Percentiles rank a stretch among this genome's conserved stretches.
phyloP scores from a whole-genome alignment of 169 alveolate species.

The Eimeria maxima region DNA sequence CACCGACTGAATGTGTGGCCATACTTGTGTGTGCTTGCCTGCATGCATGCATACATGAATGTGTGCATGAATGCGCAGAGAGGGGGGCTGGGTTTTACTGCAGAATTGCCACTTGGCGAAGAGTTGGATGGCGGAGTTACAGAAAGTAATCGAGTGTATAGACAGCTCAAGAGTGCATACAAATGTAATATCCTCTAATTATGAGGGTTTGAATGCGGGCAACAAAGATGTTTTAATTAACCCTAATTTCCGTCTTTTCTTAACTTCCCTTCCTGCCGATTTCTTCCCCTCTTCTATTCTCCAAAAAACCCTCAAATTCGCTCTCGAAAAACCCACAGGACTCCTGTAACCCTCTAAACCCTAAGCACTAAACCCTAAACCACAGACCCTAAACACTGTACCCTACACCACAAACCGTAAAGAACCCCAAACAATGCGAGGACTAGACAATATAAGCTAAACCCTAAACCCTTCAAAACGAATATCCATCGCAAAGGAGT shows the following conservation, averaged over 20 bases:
- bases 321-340: constrained; percentile 79
- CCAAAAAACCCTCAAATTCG: constrained; percentile 44
- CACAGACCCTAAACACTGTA: background rate
- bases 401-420: too few species aligned
- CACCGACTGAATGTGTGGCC: background rate
- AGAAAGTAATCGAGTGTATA: constrained; percentile 91
- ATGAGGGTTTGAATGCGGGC: background rate
- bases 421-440: too few species aligned
- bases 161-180: background rate
- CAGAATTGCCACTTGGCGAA: constrained; percentile 96
- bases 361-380: constrained; percentile 13
- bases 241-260: constrained; percentile 92
- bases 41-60: background rate
- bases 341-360: constrained; percentile 86
- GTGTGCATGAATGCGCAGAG: background rate
- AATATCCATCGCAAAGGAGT: too few species aligned
- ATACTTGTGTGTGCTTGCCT: background rate
- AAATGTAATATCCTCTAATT: background rate
- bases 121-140: constrained; percentile 96
- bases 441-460: too few species aligned
- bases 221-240: background rate
- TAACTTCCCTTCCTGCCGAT: constrained; percentile 94
- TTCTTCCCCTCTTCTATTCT: constrained; percentile 89
- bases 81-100: constrained; percentile 96
- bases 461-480: too few species aligned